Evolutionary conservation across 2,329 filamentous ascomycete genomes (phyloP), one percentile per base, ranked within the genome.

Genomic region (Exophiala aquamarina): DNA sequence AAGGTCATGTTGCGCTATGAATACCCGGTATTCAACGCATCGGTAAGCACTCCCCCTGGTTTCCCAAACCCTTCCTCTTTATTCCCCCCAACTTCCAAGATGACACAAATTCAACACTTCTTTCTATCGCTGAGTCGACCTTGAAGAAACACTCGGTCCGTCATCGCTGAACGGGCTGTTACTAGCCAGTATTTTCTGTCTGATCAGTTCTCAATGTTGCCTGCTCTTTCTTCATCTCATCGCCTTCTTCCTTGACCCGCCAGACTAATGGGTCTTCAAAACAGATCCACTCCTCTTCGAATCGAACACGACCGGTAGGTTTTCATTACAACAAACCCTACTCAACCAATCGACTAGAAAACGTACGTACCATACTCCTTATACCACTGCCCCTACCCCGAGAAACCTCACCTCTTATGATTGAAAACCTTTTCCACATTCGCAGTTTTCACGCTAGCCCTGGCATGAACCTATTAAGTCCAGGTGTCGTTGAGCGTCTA

Each of bases 111-210:
- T 55, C 61, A 64, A 62, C 61, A 69, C 73, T 71, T 75, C 79
- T 83, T 83, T 79, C 82, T 82, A 78, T 71, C 71, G 72, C 79
- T 71, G 80, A 84, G 66, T 83, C 81, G 81, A 74, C 80, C 79
- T 73, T 84, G 81, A 83, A 76, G 82, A 76, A 76, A 63, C 72
- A 69, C 72, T 66, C 76, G 78, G 79, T 73, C 71, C 70, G 72
- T 74, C 75, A 68, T 81, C 78, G 75, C 78, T 75, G 74, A 78
- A 76, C 69, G 71, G 74, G 76, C 79, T 82, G 81, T 77, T 83
- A 84, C 81, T 84, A 81, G 81, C 81, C 81, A 84, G 81, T 84
- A 83, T 74, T 71, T 70, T 71, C 77, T 78, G 80, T 82, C 81
- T 84, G 81, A 84, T 71, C 48, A 26, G 17, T 34, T 26, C 11